Evolutionary conservation across 495 filamentous ascomycete genomes (phyloP), one percentile per base, ranked within the genome.

Genomic region (Penicillium argentinense): DNA sequence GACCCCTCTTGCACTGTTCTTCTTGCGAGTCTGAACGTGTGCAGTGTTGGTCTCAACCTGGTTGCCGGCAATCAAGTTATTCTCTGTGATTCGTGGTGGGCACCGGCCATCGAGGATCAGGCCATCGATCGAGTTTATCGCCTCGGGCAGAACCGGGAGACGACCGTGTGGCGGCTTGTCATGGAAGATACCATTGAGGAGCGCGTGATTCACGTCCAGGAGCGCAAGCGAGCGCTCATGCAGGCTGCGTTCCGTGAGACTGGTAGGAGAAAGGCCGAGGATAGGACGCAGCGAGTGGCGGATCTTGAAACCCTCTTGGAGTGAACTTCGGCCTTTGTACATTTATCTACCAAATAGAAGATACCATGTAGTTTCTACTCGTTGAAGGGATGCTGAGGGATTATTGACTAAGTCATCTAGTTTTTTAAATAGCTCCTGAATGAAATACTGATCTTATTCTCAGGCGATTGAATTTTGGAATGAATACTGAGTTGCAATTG

Each of bases 91-190:
- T 84, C 79, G 33, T 96, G 89, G 91, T 96, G 91, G 89, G 89
- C 90, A 3, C 89, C 90, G 0, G 91, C 89, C 0, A 91, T 96
- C 47, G 91, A 97, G 64, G 90, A 95, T 56, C 91, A 97, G 57
- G 91, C 91, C 19, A 79, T 96, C 2, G 91, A 97, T 59, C 83
- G 91, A 1, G 91, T 96, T 13, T 89, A 96, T 51, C 76, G 91
- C 3, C 77, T 96, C 0, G 91, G 91, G 2, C 91, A 97, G 67
- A 91, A 75, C 43, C 74, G 84, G 23, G 79, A 83, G 49, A 87
- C 83, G 0, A 88, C 81, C 1, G 87, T 96, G 4, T 92, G 86
- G 78, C 73, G 90, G 43, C 67, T 96, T 5, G 79, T 96, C 0
- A 86, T 96, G 76, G 86, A 95, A 44, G 81, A 76, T 13, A 88